These are phyloP conservation scores for Neocatenulostroma microsporum DNA, from an alignment of 2,329 filamentous ascomycete species.

Conservation along the genomic window DNA sequence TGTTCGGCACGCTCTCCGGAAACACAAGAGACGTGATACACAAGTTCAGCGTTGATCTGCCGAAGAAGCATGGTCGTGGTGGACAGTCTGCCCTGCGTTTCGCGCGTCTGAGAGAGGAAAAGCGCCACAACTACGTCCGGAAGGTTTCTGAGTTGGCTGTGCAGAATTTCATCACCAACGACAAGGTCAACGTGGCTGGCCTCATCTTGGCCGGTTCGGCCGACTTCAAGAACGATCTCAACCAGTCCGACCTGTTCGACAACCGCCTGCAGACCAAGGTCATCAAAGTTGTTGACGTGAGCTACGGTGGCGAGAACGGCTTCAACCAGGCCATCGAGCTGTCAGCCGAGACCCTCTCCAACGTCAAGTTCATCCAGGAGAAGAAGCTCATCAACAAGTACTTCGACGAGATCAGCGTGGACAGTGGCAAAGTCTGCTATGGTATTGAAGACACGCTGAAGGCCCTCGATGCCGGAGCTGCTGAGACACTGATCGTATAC, in stretches of 20 bases:
- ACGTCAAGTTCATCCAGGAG: conserved; percentile 99
- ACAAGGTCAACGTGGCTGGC: conserved; percentile 97
- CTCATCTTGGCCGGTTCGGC: conserved; percentile 93
- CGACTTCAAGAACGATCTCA: conserved; percentile 99
- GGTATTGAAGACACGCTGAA: conserved; percentile 97
- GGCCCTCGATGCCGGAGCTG: conserved; percentile 88
- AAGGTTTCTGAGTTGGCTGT: conserved; percentile 97
- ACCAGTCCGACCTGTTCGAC: conserved; percentile 96
- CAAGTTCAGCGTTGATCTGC: conserved; percentile 97
- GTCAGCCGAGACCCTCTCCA: conserved; percentile 88
- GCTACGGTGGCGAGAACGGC: conserved; percentile 96
- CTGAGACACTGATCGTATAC: conserved; percentile 90
- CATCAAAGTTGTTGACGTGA: conserved; percentile 98
- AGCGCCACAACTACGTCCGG: conserved; percentile 99
- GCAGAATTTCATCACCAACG: conserved; percentile 96
- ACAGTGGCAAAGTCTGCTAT: conserved; percentile 95
- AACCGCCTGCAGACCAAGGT: conserved; percentile 85
- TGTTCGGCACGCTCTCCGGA: conserved; percentile 93
- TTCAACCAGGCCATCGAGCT: conserved; percentile 99
- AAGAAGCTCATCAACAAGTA: conserved; percentile 99
- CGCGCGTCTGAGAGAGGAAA: conserved; percentile 97
- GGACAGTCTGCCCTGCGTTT: conserved; percentile 99
- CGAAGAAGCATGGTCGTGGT: conserved; percentile 99
- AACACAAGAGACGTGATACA: conserved; percentile 96
- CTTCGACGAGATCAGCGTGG: conserved; percentile 98